These are phyloP conservation scores for Pichia membranifaciens DNA, from an alignment of 805 yeast species.

Conservation along the genomic window DNA sequence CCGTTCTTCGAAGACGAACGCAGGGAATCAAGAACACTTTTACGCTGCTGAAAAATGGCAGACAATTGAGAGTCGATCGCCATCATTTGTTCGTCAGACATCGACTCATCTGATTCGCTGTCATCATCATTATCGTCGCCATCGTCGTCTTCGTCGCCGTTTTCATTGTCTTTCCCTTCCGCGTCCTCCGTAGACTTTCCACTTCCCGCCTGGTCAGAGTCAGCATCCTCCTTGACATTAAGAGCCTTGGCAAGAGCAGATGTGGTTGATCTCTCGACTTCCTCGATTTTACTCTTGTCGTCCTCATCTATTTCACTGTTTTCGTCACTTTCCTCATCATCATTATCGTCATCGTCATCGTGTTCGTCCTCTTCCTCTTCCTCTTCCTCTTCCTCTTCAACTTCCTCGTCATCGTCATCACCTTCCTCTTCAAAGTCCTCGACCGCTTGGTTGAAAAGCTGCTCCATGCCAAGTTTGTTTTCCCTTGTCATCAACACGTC, in stretches of 20 bases:
- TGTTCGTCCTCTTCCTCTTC: constrained; percentile 5
- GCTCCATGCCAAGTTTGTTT: constrained; percentile 73
- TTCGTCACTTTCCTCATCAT: constrained; percentile 17
- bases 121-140: constrained; percentile 44
- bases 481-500: constrained; percentile 63
- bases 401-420: constrained; percentile 22
- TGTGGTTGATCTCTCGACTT: constrained; percentile 42
- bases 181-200: constrained; percentile 32
- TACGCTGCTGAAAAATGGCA: constrained; percentile 76
- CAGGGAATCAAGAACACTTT: constrained; percentile 48
- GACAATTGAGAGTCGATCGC: constrained; percentile 83
- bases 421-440: constrained; percentile 47
- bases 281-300: constrained; percentile 30
- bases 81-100: constrained; percentile 97
- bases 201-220: constrained; percentile 23
- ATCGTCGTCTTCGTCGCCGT: constrained; percentile 30
- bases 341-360: constrained; percentile 24
- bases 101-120: constrained; percentile 62
- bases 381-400: not conserved
- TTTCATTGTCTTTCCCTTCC: constrained; percentile 11
- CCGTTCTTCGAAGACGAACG: constrained; percentile 42
- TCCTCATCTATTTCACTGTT: constrained; percentile 30
- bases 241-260: constrained; percentile 64
- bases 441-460: constrained; percentile 62
- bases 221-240: constrained; percentile 46